Evolutionary conservation across 1,139 yeast species (phyloP), one percentile per base, ranked within the genome.

Genomic region (Taphrina wiesneri): DNA sequence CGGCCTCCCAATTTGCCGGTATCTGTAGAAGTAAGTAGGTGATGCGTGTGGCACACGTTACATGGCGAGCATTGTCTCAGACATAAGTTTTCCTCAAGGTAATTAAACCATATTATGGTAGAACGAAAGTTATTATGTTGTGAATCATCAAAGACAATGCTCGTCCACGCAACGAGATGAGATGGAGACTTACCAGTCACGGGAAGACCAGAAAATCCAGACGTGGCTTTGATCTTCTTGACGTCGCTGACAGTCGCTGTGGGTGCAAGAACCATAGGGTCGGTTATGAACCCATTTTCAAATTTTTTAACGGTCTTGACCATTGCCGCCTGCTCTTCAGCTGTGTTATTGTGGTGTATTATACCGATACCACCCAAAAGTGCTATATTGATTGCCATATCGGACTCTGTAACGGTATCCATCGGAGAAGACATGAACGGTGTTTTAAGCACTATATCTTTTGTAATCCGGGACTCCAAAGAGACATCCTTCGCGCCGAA

Each of bases 321-420:
- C 99, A 93, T 93, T 72, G 86, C 97, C 69, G 99, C 99, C 81
- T 93, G 99, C 78, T 91, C 98, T 63, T 93, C 98, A 69, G 96
- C 83, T 69, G 96, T 78, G 81, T 97, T 92, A 83, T 93, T 93
- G 83, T 93, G 98, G 79, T 93, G 99, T 74, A 93, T 87, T 75
- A 95, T 90, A 85, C 99, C 99, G 78, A 93, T 91, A 79, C 99
- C 99, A 77, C 99, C 99, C 74, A 92, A 85, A 73, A 93, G 85
- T 39, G 99, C 98, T 97, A 93, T 92, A 80, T 91, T 87, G 74
- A 95, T 93, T 72, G 99, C 99, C 99, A 93, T 93, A 70, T 86
- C 88, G 70, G 91, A 82, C 82, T 93, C 99, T 68, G 99, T 95
- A 70, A 93, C 99, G 65, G 99, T 93, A 80, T 93, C 99, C 99